phyloP scores from a whole-genome alignment of 495 filamentous ascomycete genomes.

The Antarctomyces pellizariae region DNA sequence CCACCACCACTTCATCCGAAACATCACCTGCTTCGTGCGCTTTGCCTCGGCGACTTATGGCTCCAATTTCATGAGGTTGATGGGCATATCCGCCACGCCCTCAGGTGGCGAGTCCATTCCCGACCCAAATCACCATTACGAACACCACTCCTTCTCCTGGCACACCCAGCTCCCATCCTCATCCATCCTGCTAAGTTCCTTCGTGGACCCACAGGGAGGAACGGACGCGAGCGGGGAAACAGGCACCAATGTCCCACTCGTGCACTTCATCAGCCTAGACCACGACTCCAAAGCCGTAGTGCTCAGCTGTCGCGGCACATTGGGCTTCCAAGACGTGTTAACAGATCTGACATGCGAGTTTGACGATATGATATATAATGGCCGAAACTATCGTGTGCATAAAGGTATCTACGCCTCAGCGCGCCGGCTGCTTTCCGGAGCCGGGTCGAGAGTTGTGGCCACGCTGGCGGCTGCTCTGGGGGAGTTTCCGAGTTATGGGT shows the following conservation, averaged over 20 bases:
- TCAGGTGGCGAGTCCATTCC: constrained; percentile 5
- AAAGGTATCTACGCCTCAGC: constrained; percentile 70
- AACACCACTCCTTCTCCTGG: constrained; percentile 47
- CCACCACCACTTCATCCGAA: constrained; percentile 37
- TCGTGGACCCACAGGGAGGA: constrained; percentile 51
- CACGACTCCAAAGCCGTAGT: constrained; percentile 60
- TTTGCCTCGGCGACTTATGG: constrained; percentile 63
- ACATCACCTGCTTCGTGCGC: constrained; percentile 51
- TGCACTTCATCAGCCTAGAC: constrained; percentile 58
- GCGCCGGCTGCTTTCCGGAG: constrained; percentile 36
- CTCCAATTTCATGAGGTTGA: constrained; percentile 40
- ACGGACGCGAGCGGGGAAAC: constrained; percentile 48
- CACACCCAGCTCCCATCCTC: constrained; percentile 42
- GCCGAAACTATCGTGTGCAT: constrained; percentile 46
- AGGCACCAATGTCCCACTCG: constrained; percentile 49
- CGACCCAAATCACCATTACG: constrained; percentile 29
- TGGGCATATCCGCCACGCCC: constrained; percentile 27
- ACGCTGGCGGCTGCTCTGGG: constrained; percentile 49
- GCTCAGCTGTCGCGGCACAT: constrained; percentile 49
- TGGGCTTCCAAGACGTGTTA: constrained; percentile 61
- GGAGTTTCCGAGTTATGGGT: constrained; percentile 46
- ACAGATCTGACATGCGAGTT: constrained; percentile 70
- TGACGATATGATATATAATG: constrained; percentile 44
- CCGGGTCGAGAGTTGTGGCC: constrained; percentile 36
- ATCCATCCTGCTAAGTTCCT: constrained; percentile 52